Evolutionary conservation across 768 basidiomycete species (phyloP).

Genomic region (Trametes maxima): DNA sequence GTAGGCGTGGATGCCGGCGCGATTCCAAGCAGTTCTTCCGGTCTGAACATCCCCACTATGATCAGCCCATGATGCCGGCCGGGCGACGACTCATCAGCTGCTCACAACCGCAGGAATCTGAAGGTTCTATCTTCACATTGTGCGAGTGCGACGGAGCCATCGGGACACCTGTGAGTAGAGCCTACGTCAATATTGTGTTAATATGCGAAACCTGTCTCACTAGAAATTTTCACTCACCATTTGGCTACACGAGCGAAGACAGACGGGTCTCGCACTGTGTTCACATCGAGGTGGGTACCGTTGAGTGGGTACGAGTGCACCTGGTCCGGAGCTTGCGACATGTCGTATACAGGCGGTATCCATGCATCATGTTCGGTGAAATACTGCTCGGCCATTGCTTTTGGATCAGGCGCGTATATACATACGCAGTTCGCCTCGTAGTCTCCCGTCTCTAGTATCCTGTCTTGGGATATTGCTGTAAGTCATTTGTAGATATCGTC

Average conservation of each 20-base stretch:
- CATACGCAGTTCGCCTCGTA: no score
- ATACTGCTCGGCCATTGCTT: not conserved
- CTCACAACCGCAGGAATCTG: conserved; percentile 56
- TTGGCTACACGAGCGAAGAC: conserved; percentile 54
- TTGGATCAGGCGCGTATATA: no score
- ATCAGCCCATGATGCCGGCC: conserved; percentile 4
- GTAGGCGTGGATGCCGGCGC: not conserved
- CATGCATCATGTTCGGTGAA: not conserved
- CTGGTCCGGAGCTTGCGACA: not conserved
- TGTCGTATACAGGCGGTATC: conserved; percentile 15
- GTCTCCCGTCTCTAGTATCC: no score
- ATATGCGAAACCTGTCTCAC: no score
- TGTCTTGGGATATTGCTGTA: no score
- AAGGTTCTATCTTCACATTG: conserved; percentile 74
- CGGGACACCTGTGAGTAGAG: conserved; percentile 59
- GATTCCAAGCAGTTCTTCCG: conserved; percentile 10
- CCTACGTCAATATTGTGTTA: not conserved
- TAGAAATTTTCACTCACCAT: conserved; percentile 44
- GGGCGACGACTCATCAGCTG: conserved; percentile 12
- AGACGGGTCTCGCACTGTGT: not conserved
- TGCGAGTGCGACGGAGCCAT: conserved; percentile 67
- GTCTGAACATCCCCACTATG: not conserved
- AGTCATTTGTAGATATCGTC: no score
- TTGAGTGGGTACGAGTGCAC: conserved; percentile 6
- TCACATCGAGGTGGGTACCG: not conserved